Base-by-base conservation (phyloP, 2,329 filamentous ascomycete species). In the Pyricularia pennisetigena region DNA sequence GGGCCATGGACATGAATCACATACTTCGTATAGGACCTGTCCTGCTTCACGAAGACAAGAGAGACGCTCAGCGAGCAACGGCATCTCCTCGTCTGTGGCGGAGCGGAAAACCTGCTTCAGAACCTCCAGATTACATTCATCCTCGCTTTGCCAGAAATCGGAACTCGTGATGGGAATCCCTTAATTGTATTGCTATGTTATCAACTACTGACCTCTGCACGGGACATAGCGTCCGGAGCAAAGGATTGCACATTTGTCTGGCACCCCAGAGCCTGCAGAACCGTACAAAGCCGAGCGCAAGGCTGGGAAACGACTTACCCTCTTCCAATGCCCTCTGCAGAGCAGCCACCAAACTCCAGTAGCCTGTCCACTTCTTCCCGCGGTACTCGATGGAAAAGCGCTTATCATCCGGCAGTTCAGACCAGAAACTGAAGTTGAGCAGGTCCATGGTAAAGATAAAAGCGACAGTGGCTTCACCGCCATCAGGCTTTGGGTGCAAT, bases 371-470 rank as follows among this genome's bases (percentile, higher is more conserved):
- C 69, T 79, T 87, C 77, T 87, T 89, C 30, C 88, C 93, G 64
- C 85, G 86, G 78, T 97, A 98, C 69, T 92, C 89, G 61, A 99
- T 85, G 10, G 90, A 86, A 77, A 94, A 99, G 12, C 93, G 85
- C 73, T 94, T 88, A 5, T 88, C 84, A 12, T 91, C 88, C 0
- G 82, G 78, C 63, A 79, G 75, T 67, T 92, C 89, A 16, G 92
- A 96, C 95, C 95, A 99, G 78, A 99, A 99, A 26, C 90, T 96
- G 76, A 98, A 99, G 76, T 99, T 99, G 66, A 99, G 81, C 30
- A 99, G 78, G 76, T 99, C 95, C 93, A 99, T 97, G 24, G 92
- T 93, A 77, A 99, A 98, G 74, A 99, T 94, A 76, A 99, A 98
- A 71, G 92, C 90, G 26, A 97, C 87, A 0, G 93, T 94, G 66